Conservation (phyloP, 176 grass and related monocot genomes). For the Neostapfia colusana region DNA sequence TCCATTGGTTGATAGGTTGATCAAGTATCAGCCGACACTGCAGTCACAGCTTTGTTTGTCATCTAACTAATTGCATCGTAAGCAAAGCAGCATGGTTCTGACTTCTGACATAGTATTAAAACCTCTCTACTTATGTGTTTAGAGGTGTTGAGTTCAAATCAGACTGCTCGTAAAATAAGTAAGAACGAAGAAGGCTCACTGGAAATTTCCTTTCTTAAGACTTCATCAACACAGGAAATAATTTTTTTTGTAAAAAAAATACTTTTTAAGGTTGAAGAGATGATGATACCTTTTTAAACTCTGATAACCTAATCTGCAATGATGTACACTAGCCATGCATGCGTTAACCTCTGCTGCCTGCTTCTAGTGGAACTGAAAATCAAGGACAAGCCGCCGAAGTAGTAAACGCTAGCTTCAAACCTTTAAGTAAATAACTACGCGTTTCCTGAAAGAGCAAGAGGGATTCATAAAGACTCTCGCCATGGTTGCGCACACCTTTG, state of each 20-base stretch:
- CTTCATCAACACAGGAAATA: too few relatives aligned
- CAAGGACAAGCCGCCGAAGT: not conserved
- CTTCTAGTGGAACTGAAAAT: not conserved
- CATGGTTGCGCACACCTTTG: not conserved
- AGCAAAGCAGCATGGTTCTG: too few relatives aligned
- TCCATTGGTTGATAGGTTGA: not conserved
- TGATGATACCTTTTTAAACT: not conserved
- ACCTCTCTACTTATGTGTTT: too few relatives aligned
- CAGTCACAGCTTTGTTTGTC: not conserved
- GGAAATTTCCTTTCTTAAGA: too few relatives aligned
- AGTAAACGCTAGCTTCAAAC: not conserved
- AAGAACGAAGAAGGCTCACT: too few relatives aligned
- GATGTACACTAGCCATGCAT: not conserved
- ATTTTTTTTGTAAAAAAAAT: not conserved
- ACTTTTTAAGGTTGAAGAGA: too few relatives aligned
- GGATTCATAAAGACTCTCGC: not conserved
- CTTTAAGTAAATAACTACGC: not conserved
- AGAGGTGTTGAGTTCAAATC: too few relatives aligned
- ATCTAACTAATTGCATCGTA: not conserved
- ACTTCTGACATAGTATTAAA: too few relatives aligned
- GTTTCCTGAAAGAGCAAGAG: not conserved
- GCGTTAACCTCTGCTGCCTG: not conserved
- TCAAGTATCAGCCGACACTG: constrained; percentile 37
- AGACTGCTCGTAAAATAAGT: too few relatives aligned
- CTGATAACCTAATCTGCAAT: not conserved